Base-by-base conservation (phyloP, 1,139 yeast species). In the Geotrichum cucujoidarum region DNA sequence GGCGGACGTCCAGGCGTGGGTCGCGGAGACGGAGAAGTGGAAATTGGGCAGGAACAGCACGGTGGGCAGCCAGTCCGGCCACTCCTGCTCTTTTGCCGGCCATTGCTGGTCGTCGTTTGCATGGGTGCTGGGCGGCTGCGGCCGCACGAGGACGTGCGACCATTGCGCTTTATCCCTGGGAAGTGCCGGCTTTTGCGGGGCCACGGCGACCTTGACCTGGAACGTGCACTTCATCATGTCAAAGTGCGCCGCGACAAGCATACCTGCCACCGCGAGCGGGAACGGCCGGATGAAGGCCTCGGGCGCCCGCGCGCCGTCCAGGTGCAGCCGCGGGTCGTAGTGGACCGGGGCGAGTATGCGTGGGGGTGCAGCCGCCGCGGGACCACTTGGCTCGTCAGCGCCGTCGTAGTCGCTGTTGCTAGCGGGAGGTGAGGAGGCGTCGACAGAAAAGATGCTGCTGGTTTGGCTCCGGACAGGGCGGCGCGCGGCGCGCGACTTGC, bases 11-110 rank as follows among this genome's bases (percentile, higher is more conserved):
- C 66, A 51, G 3, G 81, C 72, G 34, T 73, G 77, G 45, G 75
- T 71, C 49, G 53, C 57, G 58, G 74, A 71, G 39, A 69, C 45
- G 62, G 71, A 80, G 58, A 74, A 88, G 61, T 89, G 95, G 74
- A 80, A 76, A 40, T 72, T 71, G 0, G 97, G 97, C 21, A 87
- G 63, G 60, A 72, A 84, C 1, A 89, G 75, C 37, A 75, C 67
- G 0, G 90, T 80, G 1, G 84, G 80, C 6, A 49, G 30, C 17
- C 34, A 24, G 13, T 30, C 24, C 22, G 43, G 18, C 25, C 43
- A n/a, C 14, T 44, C 35, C 17, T 18, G 14, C 11, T 41, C 37
- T 1, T 25, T 27, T 6, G 8, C 10, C n/a, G n/a, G n/a, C 27
- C 27, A 6, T 24, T 24, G 6, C 6, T 10, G 8, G 27, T 10